Conservation (phyloP, 1,284 basidiomycete genomes). For the Golubevia sp. region DNA sequence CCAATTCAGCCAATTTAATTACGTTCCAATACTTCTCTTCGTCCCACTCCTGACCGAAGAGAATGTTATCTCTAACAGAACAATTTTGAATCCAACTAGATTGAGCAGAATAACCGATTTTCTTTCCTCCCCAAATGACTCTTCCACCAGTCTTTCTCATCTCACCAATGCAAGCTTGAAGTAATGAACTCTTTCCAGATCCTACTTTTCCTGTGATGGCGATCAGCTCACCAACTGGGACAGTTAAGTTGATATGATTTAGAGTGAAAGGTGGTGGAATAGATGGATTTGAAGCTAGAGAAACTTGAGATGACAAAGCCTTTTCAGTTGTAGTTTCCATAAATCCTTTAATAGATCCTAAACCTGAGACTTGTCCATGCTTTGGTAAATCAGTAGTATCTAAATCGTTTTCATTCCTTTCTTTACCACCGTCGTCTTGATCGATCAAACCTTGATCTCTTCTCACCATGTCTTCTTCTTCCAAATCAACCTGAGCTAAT, state of each 20-base stretch:
- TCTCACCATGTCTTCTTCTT: neutral
- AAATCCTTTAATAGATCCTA: neutral
- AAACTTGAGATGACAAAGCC: neutral
- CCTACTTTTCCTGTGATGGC: conserved; percentile 57
- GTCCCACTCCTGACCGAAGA: conserved; percentile 63
- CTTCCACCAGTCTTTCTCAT: conserved; percentile 41
- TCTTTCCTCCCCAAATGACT: conserved; percentile 46
- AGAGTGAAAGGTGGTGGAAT: conserved; percentile 30
- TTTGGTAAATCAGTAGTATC: neutral
- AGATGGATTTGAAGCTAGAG: neutral
- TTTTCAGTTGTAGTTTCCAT: neutral
- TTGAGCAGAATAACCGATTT: conserved; percentile 79
- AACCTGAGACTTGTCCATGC: conserved; percentile 4
- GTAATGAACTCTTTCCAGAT: conserved; percentile 52
- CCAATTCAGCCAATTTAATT: conserved; percentile 36
- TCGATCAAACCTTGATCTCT: conserved; percentile 15
- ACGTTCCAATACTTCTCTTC: conserved; percentile 66
- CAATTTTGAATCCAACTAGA: conserved; percentile 88
- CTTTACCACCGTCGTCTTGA: conserved; percentile 2
- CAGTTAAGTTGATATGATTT: conserved; percentile 26
- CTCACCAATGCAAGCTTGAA: conserved; percentile 54
- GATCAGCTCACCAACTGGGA: conserved; percentile 17
- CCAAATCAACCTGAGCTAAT: neutral
- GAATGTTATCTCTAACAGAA: conserved; percentile 67
- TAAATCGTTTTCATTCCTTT: neutral